Evolutionary conservation across 2,329 filamentous ascomycete species (phyloP).

Genomic region (Capronia epimyces): DNA sequence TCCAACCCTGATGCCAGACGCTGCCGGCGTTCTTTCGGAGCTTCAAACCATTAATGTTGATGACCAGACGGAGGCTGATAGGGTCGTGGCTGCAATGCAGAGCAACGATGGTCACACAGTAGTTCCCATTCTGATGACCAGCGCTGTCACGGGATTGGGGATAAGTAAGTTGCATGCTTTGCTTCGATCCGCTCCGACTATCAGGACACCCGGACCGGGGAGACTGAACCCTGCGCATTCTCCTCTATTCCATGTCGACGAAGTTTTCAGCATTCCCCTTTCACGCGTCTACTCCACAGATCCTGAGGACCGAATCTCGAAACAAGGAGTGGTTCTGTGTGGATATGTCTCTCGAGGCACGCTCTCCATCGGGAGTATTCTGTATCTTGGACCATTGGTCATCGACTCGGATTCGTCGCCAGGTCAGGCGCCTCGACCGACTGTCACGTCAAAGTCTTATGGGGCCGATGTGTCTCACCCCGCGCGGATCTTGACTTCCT

Average conservation of each 20-base stretch:
- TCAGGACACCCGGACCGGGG: not conserved
- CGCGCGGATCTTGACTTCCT: not conserved
- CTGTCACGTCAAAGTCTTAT: constrained; percentile 18
- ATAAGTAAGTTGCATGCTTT: constrained; percentile 78
- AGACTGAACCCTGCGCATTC: constrained; percentile 24
- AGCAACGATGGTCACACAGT: constrained; percentile 40
- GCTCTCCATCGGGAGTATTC: constrained; percentile 68
- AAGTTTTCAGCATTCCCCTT: constrained; percentile 71
- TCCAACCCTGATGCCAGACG: constrained; percentile 26
- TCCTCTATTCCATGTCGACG: constrained; percentile 79
- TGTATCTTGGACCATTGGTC: constrained; percentile 71
- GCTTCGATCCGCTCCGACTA: constrained; percentile 62
- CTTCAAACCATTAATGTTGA: constrained; percentile 52
- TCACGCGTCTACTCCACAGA: constrained; percentile 49
- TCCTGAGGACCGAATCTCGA: constrained; percentile 38
- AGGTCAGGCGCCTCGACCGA: not conserved
- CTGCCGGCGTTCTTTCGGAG: constrained; percentile 48
- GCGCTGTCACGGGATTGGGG: constrained; percentile 76
- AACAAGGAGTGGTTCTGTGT: constrained; percentile 68
- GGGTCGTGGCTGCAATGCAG: constrained; percentile 44
- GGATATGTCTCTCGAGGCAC: constrained; percentile 76
- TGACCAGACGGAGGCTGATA: constrained; percentile 56
- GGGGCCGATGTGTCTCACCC: constrained; percentile 1
- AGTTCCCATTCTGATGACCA: constrained; percentile 83
- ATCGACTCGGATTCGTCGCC: constrained; percentile 28